These are phyloP conservation scores for Chaetomium sp. DNA, from an alignment of 2,329 filamentous ascomycete species.

Conservation along the genomic window DNA sequence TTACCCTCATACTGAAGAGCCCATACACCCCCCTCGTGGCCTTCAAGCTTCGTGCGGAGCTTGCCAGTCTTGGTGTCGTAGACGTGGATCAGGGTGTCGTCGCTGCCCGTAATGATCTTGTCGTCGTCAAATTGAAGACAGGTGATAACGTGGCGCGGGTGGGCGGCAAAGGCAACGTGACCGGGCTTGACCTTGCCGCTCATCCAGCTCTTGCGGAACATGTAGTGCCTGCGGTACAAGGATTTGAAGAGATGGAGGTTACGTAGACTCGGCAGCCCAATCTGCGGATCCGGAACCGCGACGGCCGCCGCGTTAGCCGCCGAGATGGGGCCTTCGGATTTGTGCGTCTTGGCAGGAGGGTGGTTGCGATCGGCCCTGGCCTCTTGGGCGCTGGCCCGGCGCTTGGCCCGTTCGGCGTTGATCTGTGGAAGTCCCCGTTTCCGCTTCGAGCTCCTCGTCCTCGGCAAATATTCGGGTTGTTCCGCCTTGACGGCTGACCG, in stretches of 20 bases:
- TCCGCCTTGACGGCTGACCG: slow-evolving; percentile 36
- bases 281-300: slow-evolving; percentile 72
- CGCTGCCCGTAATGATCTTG: slow-evolving; percentile 95
- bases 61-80: slow-evolving; percentile 95
- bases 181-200: slow-evolving; percentile 74
- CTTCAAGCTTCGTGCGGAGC: slow-evolving; percentile 73
- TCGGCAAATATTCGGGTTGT: slow-evolving; percentile 31
- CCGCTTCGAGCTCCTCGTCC: slow-evolving; percentile 47
- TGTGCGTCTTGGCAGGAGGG: slow-evolving; percentile 41
- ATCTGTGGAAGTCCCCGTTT: slow-evolving; percentile 45
- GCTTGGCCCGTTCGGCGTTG: slow-evolving; percentile 46
- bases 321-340: slow-evolving; percentile 76
- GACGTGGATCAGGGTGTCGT: slow-evolving; percentile 95
- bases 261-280: slow-evolving; percentile 71
- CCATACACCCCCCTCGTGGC: slow-evolving; percentile 97
- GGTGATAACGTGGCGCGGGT: slow-evolving; percentile 93
- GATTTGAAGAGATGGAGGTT: slow-evolving; percentile 94
- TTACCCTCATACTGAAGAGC: slow-evolving; percentile 95
- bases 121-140: slow-evolving; percentile 97
- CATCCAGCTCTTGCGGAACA: slow-evolving; percentile 91
- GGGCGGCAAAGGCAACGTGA: slow-evolving; percentile 93
- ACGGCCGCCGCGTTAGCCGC: slow-evolving; percentile 78
- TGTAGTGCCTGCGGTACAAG: slow-evolving; percentile 84
- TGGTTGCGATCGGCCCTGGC: slow-evolving; percentile 38
- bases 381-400: slow-evolving; percentile 46